phyloP scores from a whole-genome alignment of 345 rosid species.

The Rhodamnia rubescens region DNA sequence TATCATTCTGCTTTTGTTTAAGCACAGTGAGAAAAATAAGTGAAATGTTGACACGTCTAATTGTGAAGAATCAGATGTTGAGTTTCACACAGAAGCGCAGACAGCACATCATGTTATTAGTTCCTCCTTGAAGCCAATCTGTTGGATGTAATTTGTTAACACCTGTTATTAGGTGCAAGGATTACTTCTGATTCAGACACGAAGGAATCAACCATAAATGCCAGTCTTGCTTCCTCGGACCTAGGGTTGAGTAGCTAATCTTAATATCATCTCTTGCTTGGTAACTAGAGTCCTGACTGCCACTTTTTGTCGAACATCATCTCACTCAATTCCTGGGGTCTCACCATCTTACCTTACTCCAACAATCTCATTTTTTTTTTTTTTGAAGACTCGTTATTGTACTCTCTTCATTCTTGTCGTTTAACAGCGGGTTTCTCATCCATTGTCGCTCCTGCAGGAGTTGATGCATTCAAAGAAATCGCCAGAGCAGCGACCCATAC shows the following conservation, averaged over 20 bases:
- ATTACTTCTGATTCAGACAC: background rate
- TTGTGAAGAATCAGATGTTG: background rate
- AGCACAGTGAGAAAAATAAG: too few species aligned
- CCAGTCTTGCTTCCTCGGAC: background rate
- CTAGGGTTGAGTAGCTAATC: background rate
- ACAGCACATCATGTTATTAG: background rate
- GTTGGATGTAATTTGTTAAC: background rate
- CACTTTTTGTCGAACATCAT: background rate
- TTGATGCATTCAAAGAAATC: conserved; percentile 30
- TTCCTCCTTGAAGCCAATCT: background rate
- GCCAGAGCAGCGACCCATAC: conserved; percentile 43
- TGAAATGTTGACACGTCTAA: background rate
- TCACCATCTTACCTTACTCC: background rate
- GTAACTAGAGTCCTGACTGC: background rate
- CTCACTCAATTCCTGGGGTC: background rate
- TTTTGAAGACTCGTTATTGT: background rate
- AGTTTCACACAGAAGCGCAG: background rate
- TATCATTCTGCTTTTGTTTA: background rate
- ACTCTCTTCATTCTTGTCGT: background rate
- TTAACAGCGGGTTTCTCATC: background rate
- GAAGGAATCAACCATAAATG: background rate
- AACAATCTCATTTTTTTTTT: background rate
- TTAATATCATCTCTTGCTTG: background rate
- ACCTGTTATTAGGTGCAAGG: background rate
- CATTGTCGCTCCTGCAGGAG: conserved; percentile 16